phyloP scores from a whole-genome alignment of 164 flowering plant genomes.

The Magnolia sinica region DNA sequence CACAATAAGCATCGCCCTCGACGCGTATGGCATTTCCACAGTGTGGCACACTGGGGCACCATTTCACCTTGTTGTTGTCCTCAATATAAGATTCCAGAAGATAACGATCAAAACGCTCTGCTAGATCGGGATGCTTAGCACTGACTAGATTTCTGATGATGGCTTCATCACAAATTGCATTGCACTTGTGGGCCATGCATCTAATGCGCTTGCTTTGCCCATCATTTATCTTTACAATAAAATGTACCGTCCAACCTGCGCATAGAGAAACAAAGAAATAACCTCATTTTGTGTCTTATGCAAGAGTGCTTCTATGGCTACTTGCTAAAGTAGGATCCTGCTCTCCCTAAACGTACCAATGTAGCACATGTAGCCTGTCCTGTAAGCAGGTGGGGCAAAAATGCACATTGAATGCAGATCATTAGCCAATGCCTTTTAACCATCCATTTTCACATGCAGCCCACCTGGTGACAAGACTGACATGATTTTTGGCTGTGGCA shows the following conservation, averaged over 20 bases:
- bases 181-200: slow-evolving; percentile 91
- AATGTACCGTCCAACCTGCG: slow-evolving; percentile 72
- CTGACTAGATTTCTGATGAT: slow-evolving; percentile 58
- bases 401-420: too few species aligned
- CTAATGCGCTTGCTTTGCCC: slow-evolving; percentile 80
- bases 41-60: slow-evolving; percentile 96
- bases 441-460: background rate
- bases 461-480: background rate
- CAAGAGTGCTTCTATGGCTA: background rate
- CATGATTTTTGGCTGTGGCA: too few species aligned
- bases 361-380: too few species aligned
- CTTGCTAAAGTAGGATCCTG: too few species aligned
- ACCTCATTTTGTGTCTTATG: background rate
- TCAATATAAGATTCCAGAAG: slow-evolving; percentile 86
- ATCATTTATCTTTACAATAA: slow-evolving; percentile 76
- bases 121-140: slow-evolving; percentile 53
- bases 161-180: slow-evolving; percentile 80
- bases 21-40: slow-evolving; percentile 94
- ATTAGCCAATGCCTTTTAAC: background rate
- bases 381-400: too few species aligned
- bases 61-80: slow-evolving; percentile 78
- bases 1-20: slow-evolving; percentile 64
- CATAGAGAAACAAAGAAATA: slow-evolving; percentile 4
- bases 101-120: slow-evolving; percentile 76
- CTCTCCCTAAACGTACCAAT: too few species aligned